phyloP scores from a whole-genome alignment of 2,329 filamentous ascomycete species.

The Leptographium galeiforme region DNA sequence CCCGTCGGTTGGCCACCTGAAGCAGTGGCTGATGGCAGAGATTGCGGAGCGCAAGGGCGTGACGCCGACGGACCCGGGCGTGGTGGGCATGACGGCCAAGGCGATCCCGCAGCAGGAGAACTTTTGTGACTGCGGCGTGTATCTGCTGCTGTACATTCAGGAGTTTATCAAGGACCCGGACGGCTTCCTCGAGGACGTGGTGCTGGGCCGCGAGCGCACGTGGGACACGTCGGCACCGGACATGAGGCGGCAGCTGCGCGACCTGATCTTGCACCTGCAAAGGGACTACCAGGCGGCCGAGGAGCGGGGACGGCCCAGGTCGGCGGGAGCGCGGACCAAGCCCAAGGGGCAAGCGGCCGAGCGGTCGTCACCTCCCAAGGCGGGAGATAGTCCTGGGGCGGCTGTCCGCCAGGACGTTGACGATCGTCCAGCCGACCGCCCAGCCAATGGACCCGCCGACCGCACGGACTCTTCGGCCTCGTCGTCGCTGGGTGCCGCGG shows the following conservation, averaged over 20 bases:
- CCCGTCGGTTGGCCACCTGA: slow-evolving; percentile 52
- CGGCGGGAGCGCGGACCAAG: background rate
- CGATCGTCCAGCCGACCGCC: too few species aligned
- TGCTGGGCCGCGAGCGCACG: slow-evolving; percentile 39
- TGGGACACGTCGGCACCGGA: slow-evolving; percentile 43
- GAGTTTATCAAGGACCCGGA: slow-evolving; percentile 68
- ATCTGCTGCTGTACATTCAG: slow-evolving; percentile 70
- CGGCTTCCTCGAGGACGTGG: slow-evolving; percentile 50
- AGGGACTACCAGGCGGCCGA: slow-evolving; percentile 36
- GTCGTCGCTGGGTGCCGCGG: slow-evolving; percentile 1
- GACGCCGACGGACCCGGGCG: slow-evolving; percentile 22
- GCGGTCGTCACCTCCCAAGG: too few species aligned
- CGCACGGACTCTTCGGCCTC: background rate
- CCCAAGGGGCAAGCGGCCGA: background rate
- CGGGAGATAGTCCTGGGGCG: too few species aligned
- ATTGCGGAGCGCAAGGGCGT: slow-evolving; percentile 45
- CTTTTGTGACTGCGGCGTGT: slow-evolving; percentile 80
- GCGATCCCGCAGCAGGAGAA: slow-evolving; percentile 71
- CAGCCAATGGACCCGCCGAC: background rate
- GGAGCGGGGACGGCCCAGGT: slow-evolving; percentile 19
- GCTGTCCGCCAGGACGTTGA: too few species aligned
- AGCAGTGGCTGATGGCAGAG: slow-evolving; percentile 65
- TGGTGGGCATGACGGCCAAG: slow-evolving; percentile 51
- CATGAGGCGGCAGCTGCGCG: slow-evolving; percentile 53
- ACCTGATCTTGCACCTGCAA: slow-evolving; percentile 51